Percentiles rank a stretch among this genome's conserved stretches.
Conservation (phyloP, 1,284 basidiomycete species). For the Stereum hirsutum region DNA sequence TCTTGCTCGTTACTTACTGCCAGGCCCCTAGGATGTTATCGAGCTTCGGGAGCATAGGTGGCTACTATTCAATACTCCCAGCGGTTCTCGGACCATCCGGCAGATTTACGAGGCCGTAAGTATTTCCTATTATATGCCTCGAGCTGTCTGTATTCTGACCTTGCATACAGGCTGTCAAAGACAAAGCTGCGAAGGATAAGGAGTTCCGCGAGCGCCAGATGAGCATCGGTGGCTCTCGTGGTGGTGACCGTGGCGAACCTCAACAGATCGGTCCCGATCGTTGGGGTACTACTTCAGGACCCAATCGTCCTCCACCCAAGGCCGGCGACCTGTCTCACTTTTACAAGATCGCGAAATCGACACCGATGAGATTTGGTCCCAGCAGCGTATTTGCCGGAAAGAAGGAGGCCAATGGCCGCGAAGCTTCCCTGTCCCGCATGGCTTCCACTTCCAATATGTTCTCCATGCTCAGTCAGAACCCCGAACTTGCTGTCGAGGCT, state of each 20-base stretch:
- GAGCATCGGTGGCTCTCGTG: slow-evolving; percentile 80
- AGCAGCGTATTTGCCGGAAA: slow-evolving; percentile 18
- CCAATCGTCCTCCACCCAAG: slow-evolving; percentile 60
- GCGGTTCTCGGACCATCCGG: slow-evolving; percentile 84
- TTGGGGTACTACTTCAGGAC: slow-evolving; percentile 72
- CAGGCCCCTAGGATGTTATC: slow-evolving; percentile 41
- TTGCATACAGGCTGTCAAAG: slow-evolving; percentile 65
- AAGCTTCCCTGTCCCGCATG: slow-evolving; percentile 67
- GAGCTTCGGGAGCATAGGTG: slow-evolving; percentile 84
- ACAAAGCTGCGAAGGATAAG: slow-evolving; percentile 61
- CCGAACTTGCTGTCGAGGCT: slow-evolving; percentile 42
- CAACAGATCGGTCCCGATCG: slow-evolving; percentile 60
- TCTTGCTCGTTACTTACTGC: background rate
- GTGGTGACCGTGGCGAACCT: slow-evolving; percentile 58
- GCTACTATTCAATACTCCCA: slow-evolving; percentile 63
- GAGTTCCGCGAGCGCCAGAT: slow-evolving; percentile 44
- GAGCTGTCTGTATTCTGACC: too few relatives aligned
- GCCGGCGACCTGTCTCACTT: slow-evolving; percentile 84
- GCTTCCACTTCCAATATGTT: slow-evolving; percentile 86
- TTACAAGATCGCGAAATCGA: slow-evolving; percentile 71
- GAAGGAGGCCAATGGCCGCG: slow-evolving; percentile 50
- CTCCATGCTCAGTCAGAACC: slow-evolving; percentile 58
- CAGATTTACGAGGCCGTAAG: slow-evolving; percentile 82
- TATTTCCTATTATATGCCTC: too few relatives aligned
- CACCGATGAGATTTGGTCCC: slow-evolving; percentile 67